Conservation (phyloP, 345 rosid genomes). For the Corymbia maculata region DNA sequence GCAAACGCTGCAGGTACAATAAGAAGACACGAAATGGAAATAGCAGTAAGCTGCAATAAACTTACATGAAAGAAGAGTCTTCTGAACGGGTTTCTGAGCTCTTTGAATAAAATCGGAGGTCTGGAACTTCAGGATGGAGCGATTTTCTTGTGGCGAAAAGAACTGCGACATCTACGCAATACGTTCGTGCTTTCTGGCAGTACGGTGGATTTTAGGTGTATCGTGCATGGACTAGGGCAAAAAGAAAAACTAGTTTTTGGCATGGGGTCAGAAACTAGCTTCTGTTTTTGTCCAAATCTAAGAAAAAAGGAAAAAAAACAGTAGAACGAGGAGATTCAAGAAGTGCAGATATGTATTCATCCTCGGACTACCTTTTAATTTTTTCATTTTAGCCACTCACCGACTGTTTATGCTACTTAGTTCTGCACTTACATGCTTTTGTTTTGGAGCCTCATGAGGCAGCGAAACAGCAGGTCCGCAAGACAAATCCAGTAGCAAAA, state of each 20-base stretch:
- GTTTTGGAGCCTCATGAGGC: background rate
- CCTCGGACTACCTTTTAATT: background rate
- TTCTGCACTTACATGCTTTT: background rate
- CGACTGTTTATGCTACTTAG: background rate
- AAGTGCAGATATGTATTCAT: no score
- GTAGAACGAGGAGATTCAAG: background rate
- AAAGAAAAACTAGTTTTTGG: background rate
- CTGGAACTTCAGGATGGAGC: background rate
- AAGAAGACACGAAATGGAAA: background rate
- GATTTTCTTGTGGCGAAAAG: background rate
- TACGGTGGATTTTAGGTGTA: background rate
- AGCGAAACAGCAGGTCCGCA: background rate
- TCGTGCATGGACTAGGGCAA: background rate
- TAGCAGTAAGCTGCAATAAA: background rate
- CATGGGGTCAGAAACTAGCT: background rate
- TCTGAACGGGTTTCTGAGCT: background rate
- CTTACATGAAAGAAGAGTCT: background rate
- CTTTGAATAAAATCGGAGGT: background rate
- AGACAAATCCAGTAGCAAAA: background rate
- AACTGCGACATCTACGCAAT: fast-evolving
- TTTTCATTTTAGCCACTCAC: background rate
- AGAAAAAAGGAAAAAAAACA: background rate
- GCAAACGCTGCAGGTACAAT: background rate
- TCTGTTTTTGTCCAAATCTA: background rate
- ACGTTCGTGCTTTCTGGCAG: background rate